Evolutionary conservation across 1,284 basidiomycete genomes (phyloP), one percentile per base, ranked within the genome.

Genomic region (Pisolithus thermaeus): DNA sequence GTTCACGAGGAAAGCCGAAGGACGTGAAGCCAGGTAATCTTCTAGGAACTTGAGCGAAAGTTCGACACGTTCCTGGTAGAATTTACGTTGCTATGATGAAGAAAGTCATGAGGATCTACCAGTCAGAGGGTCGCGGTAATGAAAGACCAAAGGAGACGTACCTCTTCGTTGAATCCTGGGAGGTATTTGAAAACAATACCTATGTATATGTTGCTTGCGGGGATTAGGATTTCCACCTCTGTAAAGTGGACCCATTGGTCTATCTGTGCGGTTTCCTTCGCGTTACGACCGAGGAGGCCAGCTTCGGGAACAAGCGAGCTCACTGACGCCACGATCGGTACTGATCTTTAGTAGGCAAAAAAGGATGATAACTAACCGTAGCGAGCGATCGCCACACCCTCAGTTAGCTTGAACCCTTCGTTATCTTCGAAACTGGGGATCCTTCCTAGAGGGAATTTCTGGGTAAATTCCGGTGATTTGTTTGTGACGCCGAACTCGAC

Each of bases 361-460:
- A 14, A 11, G 3, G 23, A 32, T 11, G 18, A 76, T n/a, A 11
- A 30, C 79, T 72, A 64, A 81, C 80, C 67, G 69, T 80, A 80
- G 56, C 71, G 72, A 37, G 79, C 73, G 61, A 83, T 80, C 58
- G 80, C 77, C 51, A 69, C 66, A 44, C 68, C 69, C 72, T 84
- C 80, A 56, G 67, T 65, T 51, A 84, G 67, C 57, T 61, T 60
- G 64, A 75, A 70, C 53, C 77, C 78, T 58, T 80, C 75, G 40
- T 69, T 59, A 50, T 63, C 68, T 65, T 78, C 74, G 56, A 83
- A 77, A 46, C 68, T 71, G 41, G 81, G 80, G 56, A 78, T 64
- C 69, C 73, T 72, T 46, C 70, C 75, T 52, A 67, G 53, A 36
- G 71, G 71, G 65, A 73, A 75, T 62, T 77, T 75, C 51, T 64